Percentiles rank a stretch among this genome's conserved stretches.
phyloP scores from a whole-genome alignment of 1,284 basidiomycete genomes.

The Rhodotorula sp. region DNA sequence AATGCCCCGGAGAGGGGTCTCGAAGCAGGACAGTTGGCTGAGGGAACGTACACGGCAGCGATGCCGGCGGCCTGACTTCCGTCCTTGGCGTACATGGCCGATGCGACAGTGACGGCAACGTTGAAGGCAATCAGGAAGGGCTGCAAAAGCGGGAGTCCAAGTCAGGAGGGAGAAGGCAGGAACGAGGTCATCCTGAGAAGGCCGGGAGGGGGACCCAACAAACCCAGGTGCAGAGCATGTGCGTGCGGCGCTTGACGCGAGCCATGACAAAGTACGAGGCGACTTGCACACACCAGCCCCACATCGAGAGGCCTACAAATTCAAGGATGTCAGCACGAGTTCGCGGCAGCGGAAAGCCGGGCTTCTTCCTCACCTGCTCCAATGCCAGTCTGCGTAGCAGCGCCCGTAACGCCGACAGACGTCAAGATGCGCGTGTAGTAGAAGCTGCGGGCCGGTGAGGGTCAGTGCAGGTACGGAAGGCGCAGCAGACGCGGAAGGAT shows the following conservation, averaged over 20 bases:
- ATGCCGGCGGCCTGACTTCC: slow-evolving; percentile 47
- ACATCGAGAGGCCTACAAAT: slow-evolving; percentile 46
- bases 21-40: not conserved
- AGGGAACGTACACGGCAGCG: slow-evolving; percentile 40
- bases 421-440: slow-evolving; percentile 49
- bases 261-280: slow-evolving; percentile 48
- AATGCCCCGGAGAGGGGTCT: too few relatives aligned
- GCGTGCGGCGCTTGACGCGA: slow-evolving; percentile 48
- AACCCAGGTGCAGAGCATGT: slow-evolving; percentile 49
- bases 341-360: not conserved
- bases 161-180: not conserved
- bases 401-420: slow-evolving; percentile 51
- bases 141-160: slow-evolving; percentile 17
- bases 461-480: not conserved
- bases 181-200: too few relatives aligned
- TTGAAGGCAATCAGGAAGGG: slow-evolving; percentile 44
- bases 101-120: slow-evolving; percentile 13
- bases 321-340: not conserved
- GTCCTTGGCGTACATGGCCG: slow-evolving; percentile 48
- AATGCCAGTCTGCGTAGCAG: not conserved
- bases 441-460: not conserved
- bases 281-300: slow-evolving; percentile 52
- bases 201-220: too few relatives aligned
- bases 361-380: not conserved
- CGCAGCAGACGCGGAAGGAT: too few relatives aligned